These are phyloP conservation scores for Candida sanyaensis DNA, from an alignment of 1,139 yeast species.

Conservation along the genomic window DNA sequence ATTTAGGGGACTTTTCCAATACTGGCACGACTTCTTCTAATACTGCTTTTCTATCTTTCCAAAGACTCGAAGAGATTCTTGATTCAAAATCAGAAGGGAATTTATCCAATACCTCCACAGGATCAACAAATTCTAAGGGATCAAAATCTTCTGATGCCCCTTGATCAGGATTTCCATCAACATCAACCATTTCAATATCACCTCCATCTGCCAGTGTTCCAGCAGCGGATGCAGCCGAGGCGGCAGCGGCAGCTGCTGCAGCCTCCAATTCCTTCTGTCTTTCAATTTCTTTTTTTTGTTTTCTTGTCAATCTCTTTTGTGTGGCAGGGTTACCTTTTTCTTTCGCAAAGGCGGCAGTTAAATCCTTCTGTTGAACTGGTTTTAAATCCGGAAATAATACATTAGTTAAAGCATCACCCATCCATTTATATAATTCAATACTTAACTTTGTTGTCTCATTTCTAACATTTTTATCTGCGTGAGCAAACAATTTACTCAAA, in stretches of 20 bases:
- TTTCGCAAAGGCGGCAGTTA: conserved; percentile 68
- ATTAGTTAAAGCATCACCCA: conserved; percentile 65
- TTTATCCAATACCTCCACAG: conserved; percentile 60
- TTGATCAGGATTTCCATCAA: conserved; percentile 21
- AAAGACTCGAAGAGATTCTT: conserved; percentile 62
- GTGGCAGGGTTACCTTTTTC: conserved; percentile 45
- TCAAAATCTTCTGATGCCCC: conserved; percentile 21
- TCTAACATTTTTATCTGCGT: conserved; percentile 87
- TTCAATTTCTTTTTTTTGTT: conserved; percentile 39
- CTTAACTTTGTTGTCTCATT: conserved; percentile 73
- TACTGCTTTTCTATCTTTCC: conserved; percentile 93
- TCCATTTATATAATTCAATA: conserved; percentile 74
- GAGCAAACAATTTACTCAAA: conserved; percentile 73
- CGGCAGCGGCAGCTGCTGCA: conserved; percentile 17
- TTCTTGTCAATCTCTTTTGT: conserved; percentile 58
- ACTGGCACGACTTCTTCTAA: conserved; percentile 65
- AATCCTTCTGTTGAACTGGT: conserved; percentile 90
- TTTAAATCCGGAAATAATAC: conserved; percentile 71
- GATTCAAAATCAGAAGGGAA: conserved; percentile 64
- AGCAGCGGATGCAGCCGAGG: conserved; percentile 14
- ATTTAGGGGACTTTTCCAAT: conserved; percentile 52
- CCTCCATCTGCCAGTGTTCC: conserved; percentile 17
- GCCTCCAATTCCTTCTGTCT: conserved; percentile 20
- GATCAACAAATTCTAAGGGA: conserved; percentile 43
- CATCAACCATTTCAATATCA: conserved; percentile 43